These are phyloP conservation scores for Chaetomium strumarium DNA, from an alignment of 2,329 filamentous ascomycete genomes.

Conservation along the genomic window DNA sequence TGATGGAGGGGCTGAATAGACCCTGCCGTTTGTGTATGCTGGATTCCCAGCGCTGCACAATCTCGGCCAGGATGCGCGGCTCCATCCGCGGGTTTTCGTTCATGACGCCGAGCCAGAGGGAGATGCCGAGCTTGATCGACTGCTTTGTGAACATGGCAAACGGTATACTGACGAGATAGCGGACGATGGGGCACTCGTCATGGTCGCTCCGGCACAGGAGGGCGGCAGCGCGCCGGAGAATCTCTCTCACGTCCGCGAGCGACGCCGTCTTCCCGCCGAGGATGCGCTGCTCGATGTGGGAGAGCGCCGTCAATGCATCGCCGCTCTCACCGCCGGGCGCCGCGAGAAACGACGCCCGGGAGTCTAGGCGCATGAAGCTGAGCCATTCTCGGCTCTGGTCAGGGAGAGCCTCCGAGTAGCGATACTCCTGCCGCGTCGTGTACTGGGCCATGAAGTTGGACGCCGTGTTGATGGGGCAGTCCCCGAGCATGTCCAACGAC, in stretches of 20 bases:
- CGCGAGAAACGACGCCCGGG: constrained; percentile 47
- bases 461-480: constrained; percentile 76
- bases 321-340: constrained; percentile 48
- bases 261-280: constrained; percentile 63
- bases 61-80: constrained; percentile 76
- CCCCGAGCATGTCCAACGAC: constrained; percentile 70
- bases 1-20: constrained; percentile 69
- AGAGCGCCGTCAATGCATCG: constrained; percentile 59
- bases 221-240: constrained; percentile 77
- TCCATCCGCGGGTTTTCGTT: constrained; percentile 91
- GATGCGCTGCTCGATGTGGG: constrained; percentile 66
- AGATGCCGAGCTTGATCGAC: constrained; percentile 91
- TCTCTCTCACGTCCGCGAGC: constrained; percentile 70
- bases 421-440: constrained; percentile 92
- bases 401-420: constrained; percentile 71
- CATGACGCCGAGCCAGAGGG: constrained; percentile 92
- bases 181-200: constrained; percentile 72
- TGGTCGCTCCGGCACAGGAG: constrained; percentile 72
- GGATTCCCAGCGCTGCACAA: constrained; percentile 85
- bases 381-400: constrained; percentile 63
- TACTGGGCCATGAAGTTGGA: constrained; percentile 98
- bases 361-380: constrained; percentile 51
- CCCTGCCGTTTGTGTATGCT: constrained; percentile 73
- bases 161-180: constrained; percentile 85
- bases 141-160: constrained; percentile 92